phyloP scores from a whole-genome alignment of 2,329 filamentous ascomycete species.

The Gliomastix tumulicola region DNA sequence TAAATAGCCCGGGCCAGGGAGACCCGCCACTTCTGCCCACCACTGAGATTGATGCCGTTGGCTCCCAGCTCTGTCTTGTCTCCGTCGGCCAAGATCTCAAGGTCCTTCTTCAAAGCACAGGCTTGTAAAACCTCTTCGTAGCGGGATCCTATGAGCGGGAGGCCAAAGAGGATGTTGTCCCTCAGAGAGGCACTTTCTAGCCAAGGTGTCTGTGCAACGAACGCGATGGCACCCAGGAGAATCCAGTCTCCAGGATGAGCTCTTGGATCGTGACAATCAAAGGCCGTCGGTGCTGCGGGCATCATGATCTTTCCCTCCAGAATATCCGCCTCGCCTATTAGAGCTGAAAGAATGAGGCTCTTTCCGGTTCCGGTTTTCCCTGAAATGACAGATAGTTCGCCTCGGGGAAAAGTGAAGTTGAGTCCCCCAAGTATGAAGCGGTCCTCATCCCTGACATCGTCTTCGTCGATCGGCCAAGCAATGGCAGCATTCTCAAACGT shows the following conservation, averaged over 20 bases:
- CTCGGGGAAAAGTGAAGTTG: constrained; percentile 58
- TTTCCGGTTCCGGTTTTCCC: constrained; percentile 76
- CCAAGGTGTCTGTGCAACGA: constrained; percentile 76
- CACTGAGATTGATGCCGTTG: constrained; percentile 78
- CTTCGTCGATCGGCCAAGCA: constrained; percentile 67
- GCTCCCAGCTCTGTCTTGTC: constrained; percentile 77
- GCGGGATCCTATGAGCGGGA: constrained; percentile 61
- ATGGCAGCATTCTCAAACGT: constrained; percentile 62
- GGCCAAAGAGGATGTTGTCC: constrained; percentile 72
- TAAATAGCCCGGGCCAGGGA: constrained; percentile 76
- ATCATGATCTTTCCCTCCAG: constrained; percentile 54
- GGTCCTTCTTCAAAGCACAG: constrained; percentile 68
- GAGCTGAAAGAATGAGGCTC: constrained; percentile 64
- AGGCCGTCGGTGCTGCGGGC: constrained; percentile 39
- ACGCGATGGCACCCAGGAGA: constrained; percentile 62
- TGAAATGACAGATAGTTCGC: constrained; percentile 66
- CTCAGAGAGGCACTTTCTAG: constrained; percentile 75
- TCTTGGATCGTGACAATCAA: constrained; percentile 52
- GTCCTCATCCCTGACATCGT: constrained; percentile 47
- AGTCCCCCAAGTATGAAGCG: constrained; percentile 60
- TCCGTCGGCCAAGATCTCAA: constrained; percentile 69
- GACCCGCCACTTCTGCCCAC: constrained; percentile 77
- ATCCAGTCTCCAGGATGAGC: constrained; percentile 63
- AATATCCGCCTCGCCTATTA: constrained; percentile 70
- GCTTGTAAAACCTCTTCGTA: constrained; percentile 65